Conservation (phyloP, 352 stramenopile genomes). For the Pythium grandisporangium region DNA sequence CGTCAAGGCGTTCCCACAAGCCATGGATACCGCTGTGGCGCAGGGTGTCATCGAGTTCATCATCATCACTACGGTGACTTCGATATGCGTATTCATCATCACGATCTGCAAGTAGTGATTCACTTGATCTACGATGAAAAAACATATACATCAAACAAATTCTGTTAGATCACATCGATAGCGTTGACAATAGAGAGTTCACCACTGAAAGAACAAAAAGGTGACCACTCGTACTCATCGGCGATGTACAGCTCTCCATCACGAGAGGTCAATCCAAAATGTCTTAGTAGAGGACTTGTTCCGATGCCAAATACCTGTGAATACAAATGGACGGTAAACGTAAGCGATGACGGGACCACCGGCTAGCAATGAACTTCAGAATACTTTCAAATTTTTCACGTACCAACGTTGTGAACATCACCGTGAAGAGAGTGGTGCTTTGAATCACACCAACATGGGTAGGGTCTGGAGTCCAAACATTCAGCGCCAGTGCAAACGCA, state of each 20-base stretch:
- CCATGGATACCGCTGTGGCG: slow-evolving; percentile 41
- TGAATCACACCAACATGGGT: slow-evolving; percentile 62
- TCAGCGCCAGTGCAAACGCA: slow-evolving; percentile 81
- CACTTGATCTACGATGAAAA: slow-evolving; percentile 28
- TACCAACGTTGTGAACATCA: slow-evolving; percentile 77
- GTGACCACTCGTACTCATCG: slow-evolving; percentile 38
- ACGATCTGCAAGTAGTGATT: slow-evolving; percentile 38
- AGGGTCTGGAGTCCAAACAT: slow-evolving; percentile 48
- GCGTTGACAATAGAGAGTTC: no score
- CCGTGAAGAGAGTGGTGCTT: slow-evolving; percentile 69
- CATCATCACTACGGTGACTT: slow-evolving; percentile 11
- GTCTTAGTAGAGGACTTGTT: slow-evolving; percentile 51
- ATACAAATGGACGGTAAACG: no score
- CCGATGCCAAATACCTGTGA: slow-evolving; percentile 77
- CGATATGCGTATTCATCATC: slow-evolving; percentile 30
- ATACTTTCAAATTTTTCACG: no score
- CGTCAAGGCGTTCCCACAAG: slow-evolving; percentile 53
- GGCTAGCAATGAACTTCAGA: no score
- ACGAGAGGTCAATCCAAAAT: slow-evolving; percentile 36
- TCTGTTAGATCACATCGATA: no score
- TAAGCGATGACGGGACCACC: no score
- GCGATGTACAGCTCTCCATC: slow-evolving; percentile 22
- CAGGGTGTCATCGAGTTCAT: slow-evolving; percentile 17
- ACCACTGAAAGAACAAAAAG: no score
- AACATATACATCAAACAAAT: no score